phyloP scores from a whole-genome alignment of 495 filamentous ascomycete species.

The Podospora tetraspora region DNA sequence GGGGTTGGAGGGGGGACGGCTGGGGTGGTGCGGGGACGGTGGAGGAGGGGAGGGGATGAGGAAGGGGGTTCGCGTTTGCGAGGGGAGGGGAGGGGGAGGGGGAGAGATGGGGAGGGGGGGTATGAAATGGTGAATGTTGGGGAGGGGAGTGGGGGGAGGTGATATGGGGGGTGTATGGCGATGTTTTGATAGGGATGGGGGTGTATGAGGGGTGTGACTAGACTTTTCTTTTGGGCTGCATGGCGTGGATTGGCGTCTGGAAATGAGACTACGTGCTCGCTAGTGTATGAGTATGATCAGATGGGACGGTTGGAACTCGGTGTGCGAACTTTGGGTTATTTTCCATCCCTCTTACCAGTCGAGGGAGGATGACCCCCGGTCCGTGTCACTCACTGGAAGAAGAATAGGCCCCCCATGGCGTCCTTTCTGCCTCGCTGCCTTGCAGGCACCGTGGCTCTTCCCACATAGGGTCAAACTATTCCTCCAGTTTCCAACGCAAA shows the following conservation, averaged over 20 bases:
- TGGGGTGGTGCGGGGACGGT: slow-evolving; percentile 7
- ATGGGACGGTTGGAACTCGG: background rate
- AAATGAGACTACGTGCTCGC: background rate
- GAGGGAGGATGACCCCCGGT: no score
- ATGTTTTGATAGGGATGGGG: background rate
- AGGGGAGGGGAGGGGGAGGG: slow-evolving; percentile 49
- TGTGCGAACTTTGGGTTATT: no score
- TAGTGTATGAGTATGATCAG: slow-evolving; percentile 7
- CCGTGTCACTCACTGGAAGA: no score
- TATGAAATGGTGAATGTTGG: slow-evolving; percentile 72
- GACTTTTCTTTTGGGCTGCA: slow-evolving; percentile 1
- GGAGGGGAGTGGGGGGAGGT: background rate
- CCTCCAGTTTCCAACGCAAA: no score
- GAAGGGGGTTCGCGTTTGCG: slow-evolving; percentile 38
- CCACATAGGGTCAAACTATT: no score
- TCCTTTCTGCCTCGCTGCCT: no score
- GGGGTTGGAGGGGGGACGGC: slow-evolving; percentile 38
- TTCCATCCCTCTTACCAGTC: no score
- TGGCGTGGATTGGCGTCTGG: slow-evolving; percentile 5
- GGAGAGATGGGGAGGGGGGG: slow-evolving; percentile 56
- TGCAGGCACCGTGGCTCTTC: no score
- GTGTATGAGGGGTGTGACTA: background rate
- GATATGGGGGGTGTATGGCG: background rate
- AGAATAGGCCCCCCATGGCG: no score
- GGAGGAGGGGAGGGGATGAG: slow-evolving; percentile 13